These are phyloP conservation scores for Solanum raphanifolium DNA, from an alignment of 257 asterid genomes.

Conservation along the genomic window DNA sequence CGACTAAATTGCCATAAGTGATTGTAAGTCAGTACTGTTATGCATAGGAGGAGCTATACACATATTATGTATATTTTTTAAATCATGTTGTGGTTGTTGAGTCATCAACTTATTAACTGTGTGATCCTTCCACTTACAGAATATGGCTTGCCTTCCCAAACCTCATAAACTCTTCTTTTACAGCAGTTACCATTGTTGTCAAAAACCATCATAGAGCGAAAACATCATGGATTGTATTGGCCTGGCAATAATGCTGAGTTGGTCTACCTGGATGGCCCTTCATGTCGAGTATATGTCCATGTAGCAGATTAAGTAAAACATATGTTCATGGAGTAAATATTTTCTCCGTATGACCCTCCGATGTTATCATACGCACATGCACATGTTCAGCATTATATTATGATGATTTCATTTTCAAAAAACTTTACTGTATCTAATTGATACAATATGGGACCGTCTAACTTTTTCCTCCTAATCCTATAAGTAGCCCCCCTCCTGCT, in stretches of 20 bases:
- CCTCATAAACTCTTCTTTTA: constrained; percentile 20
- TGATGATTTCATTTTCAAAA: constrained; percentile 32
- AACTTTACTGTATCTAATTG: constrained; percentile 34
- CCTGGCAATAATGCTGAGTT: constrained; percentile 15
- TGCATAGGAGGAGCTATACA: constrained; percentile 5
- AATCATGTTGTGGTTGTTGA: constrained; percentile 27
- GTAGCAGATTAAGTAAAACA: not conserved
- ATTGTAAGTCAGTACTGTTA: constrained; percentile 2
- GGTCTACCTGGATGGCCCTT: constrained; percentile 5
- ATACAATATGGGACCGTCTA: constrained; percentile 19
- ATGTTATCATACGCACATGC: constrained; percentile 5
- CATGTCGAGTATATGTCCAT: constrained; percentile 11
- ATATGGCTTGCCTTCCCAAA: constrained; percentile 20
- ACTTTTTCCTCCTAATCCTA: constrained; percentile 32
- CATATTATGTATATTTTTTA: constrained; percentile 7
- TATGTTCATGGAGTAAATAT: constrained; percentile 12
- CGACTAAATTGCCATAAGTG: not conserved
- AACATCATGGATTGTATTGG: constrained; percentile 11
- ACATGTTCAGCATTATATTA: constrained; percentile 26
- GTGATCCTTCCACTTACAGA: constrained; percentile 21
- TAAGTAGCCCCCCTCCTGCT: constrained; percentile 38
- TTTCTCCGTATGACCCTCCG: constrained; percentile 4
- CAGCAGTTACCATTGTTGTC: constrained; percentile 19
- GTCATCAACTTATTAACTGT: constrained; percentile 26
- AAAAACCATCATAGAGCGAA: constrained; percentile 12